A percentile compares a stretch with the other conserved stretches of the same genome.
These are phyloP conservation scores for Herpetomonas muscarum DNA, from an alignment of 208 protist species.

Conservation along the genomic window DNA sequence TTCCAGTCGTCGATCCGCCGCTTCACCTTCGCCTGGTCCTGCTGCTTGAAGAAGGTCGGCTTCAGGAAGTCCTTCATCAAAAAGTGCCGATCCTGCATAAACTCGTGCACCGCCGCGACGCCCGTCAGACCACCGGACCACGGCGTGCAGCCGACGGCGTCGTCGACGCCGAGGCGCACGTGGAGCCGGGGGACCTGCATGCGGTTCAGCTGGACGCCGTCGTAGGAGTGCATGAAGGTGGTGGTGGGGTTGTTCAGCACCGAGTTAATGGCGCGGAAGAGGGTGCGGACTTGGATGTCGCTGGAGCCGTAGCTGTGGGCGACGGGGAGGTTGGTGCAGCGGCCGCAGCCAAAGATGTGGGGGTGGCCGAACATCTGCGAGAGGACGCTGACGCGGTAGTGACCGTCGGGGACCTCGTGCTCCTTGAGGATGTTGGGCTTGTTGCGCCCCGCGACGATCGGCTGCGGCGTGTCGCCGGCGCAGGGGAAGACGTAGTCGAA, in stretches of 20 bases:
- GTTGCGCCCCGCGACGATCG: conserved; percentile 30
- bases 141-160: conserved; percentile 73
- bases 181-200: conserved; percentile 68
- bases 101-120: conserved; percentile 64
- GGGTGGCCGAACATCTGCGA: conserved; percentile 78
- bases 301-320: conserved; percentile 60
- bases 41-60: conserved; percentile 83
- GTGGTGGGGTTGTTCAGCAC: conserved; percentile 66
- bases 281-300: conserved; percentile 65
- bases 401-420: conserved; percentile 69
- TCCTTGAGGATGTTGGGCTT: conserved; percentile 54
- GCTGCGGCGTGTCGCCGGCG: conserved; percentile 62
- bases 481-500: conserved; percentile 86
- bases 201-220: conserved; percentile 45
- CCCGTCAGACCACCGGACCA: conserved; percentile 73
- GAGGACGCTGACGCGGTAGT: conserved; percentile 81
- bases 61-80: conserved; percentile 73
- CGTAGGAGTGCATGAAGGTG: conserved; percentile 53
- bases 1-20: conserved; percentile 63
- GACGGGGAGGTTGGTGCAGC: conserved; percentile 73
- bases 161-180: conserved; percentile 65
- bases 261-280: conserved; percentile 74
- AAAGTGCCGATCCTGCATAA: conserved; percentile 75
- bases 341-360: conserved; percentile 69
- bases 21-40: conserved; percentile 71